Evolutionary conservation across 768 basidiomycete species (phyloP).

Genomic region (Gyrodon lividus): DNA sequence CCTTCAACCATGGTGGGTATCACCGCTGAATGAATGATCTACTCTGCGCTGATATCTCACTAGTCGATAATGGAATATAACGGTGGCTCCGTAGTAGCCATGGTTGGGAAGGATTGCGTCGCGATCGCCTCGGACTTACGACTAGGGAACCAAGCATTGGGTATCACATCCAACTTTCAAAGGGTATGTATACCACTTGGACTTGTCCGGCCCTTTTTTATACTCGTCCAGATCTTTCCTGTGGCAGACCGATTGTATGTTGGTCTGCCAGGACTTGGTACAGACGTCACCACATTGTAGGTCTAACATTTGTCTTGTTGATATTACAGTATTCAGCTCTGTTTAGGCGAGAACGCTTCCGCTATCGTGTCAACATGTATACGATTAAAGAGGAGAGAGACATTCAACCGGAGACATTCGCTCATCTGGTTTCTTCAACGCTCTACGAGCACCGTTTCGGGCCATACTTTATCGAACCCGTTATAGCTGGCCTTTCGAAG

Average conservation of each 20-base stretch:
- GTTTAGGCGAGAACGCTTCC: conserved; percentile 79
- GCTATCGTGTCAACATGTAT: conserved; percentile 98
- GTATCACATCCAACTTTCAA: conserved; percentile 90
- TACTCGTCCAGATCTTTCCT: conserved; percentile 74
- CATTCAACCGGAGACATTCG: conserved; percentile 94
- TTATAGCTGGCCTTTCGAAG: conserved; percentile 87
- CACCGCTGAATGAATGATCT: not conserved
- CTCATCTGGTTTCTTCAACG: conserved; percentile 92
- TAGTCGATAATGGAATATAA: conserved; percentile 92
- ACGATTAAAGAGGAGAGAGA: conserved; percentile 98
- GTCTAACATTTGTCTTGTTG: conserved; percentile 19
- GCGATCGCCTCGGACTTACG: conserved; percentile 96
- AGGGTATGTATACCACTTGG: conserved; percentile 54
- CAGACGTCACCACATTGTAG: conserved; percentile 91
- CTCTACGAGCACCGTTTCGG: conserved; percentile 95
- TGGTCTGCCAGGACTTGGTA: conserved; percentile 89
- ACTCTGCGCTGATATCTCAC: conserved; percentile 2
- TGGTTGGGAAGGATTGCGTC: conserved; percentile 98
- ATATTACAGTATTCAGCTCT: conserved; percentile 4
- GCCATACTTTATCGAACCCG: conserved; percentile 95
- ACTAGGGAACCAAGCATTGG: conserved; percentile 82
- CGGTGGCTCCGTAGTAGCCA: conserved; percentile 98
- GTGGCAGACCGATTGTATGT: conserved; percentile 90
- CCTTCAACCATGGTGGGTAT: conserved; percentile 25
- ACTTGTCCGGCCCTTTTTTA: conserved; percentile 12